Evolutionary conservation across 768 basidiomycete genomes (phyloP).

Genomic region (Agrocybe pediades): DNA sequence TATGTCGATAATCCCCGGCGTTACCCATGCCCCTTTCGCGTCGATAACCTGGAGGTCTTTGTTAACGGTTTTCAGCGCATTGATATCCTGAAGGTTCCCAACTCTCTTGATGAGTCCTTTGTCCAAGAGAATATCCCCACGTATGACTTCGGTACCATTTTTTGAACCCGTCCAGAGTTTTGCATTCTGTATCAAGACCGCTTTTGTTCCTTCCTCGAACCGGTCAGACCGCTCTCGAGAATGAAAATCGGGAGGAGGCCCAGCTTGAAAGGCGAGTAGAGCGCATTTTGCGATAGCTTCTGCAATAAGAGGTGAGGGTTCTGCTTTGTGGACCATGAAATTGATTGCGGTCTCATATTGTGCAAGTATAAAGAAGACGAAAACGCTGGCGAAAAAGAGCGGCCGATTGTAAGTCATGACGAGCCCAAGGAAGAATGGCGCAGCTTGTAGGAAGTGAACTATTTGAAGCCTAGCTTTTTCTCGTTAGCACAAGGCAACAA

Average conservation of each 20-base stretch:
- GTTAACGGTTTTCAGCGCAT: slow-evolving; percentile 29
- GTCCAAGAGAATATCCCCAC: slow-evolving; percentile 70
- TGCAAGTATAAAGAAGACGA: slow-evolving; percentile 3
- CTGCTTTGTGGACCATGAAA: neutral
- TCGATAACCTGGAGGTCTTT: slow-evolving; percentile 54
- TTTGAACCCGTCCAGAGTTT: slow-evolving; percentile 81
- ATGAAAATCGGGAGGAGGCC: slow-evolving; percentile 48
- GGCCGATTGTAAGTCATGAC: no score
- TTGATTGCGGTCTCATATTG: neutral
- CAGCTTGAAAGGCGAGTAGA: slow-evolving; percentile 39
- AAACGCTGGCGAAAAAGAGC: neutral
- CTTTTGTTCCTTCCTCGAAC: slow-evolving; percentile 61
- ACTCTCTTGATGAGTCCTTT: slow-evolving; percentile 66
- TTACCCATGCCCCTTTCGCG: slow-evolving; percentile 72
- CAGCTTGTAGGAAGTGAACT: no score
- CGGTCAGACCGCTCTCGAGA: slow-evolving; percentile 61
- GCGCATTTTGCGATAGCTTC: slow-evolving; percentile 45
- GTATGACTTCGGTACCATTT: slow-evolving; percentile 67
- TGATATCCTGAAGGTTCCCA: slow-evolving; percentile 44
- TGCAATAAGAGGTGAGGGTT: slow-evolving; percentile 22
- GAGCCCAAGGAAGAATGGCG: no score
- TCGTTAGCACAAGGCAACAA: no score
- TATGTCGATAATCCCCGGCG: slow-evolving; percentile 71
- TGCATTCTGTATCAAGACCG: slow-evolving; percentile 71
- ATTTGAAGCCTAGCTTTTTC: no score